Evolutionary conservation across 108 stramenopile species (phyloP).

Genomic region (Cyclotella cryptica): DNA sequence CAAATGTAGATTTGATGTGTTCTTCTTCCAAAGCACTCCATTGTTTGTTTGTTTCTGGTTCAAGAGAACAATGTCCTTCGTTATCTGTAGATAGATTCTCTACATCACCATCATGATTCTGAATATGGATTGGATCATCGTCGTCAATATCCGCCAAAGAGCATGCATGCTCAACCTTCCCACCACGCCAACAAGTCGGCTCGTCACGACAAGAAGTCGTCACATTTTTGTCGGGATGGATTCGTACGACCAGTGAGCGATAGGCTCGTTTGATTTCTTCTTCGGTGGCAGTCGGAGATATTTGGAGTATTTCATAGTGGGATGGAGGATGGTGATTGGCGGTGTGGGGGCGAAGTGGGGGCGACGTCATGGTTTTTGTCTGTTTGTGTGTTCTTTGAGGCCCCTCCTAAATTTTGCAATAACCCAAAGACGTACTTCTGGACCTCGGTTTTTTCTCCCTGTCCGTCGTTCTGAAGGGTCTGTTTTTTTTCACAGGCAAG

Average conservation of each 20-base stretch:
- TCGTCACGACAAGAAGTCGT: not conserved
- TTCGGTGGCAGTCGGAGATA: constrained; percentile 60
- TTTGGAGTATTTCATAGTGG: constrained; percentile 81
- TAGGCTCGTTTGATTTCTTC: constrained; percentile 83
- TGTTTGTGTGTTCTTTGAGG: too few species aligned
- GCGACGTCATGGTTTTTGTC: too few species aligned
- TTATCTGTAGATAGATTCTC: too few species aligned
- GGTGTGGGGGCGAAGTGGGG: not conserved
- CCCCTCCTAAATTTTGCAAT: too few species aligned
- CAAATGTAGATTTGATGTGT: not conserved
- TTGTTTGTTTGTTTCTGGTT: too few species aligned
- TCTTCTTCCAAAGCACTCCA: not conserved
- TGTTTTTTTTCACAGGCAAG: too few species aligned
- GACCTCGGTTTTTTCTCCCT: too few species aligned
- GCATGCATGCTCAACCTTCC: constrained; percentile 30
- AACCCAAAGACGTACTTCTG: too few species aligned
- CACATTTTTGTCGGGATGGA: constrained; percentile 73
- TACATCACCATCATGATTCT: not conserved
- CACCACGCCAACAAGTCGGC: not conserved
- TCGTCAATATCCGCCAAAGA: constrained; percentile 45
- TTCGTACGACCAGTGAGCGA: constrained; percentile 58
- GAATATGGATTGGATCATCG: not conserved
- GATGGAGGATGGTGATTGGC: not conserved
- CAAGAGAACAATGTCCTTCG: too few species aligned
- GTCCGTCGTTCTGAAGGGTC: too few species aligned